Base-by-base conservation (phyloP, 805 yeast genomes). In the Lachancea fermentati region DNA sequence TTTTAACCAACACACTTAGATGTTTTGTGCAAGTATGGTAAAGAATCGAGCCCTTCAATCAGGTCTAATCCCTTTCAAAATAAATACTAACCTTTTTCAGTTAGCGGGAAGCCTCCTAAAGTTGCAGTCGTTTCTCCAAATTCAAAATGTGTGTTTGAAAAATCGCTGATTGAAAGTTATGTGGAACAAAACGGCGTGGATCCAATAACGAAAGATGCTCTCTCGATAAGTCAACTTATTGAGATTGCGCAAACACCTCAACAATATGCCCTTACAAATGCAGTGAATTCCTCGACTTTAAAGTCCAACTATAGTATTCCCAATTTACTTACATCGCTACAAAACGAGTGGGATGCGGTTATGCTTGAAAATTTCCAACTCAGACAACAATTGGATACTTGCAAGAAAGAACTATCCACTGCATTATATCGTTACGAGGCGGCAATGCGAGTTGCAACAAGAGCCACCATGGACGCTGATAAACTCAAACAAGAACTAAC, bases 401-500 rank as follows among this genome's bases (percentile, higher is more conserved):
- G 88, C 1, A 73, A 82, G 43, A 77, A 83, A 49, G 91, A 87
- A 52, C 66, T 89, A 36, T 80, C 93, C 22, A 66, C 82, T 2
- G 81, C 95, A 0, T 64, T 88, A 30, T 89, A 87, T 53, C 82
- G 81, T 54, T 85, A 85, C 47, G 97, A 89, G 58, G 96, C 97
- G 0, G 95, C 96, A 2, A 79, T 84, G 3, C 68, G 89, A 41
- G 96, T 89, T 1, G 94, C 91, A 1, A 79, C 94, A 0, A 71
- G 72, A 25, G 78, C 86, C 1, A 66, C 81, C n/a, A 70, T 71
- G 41, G 96, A 89, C 51, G 66, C 88, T 30, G 94, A 86, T 46
- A 85, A 79, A 34, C 82, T 89, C 2, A 71, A 72, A 45, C 56
- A 55, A n/a, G 87, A 88, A 2, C 65, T 88, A 40, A 74, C 76